Evolutionary conservation across 2,329 filamentous ascomycete species (phyloP).

Genomic region (Fusarium sp.): DNA sequence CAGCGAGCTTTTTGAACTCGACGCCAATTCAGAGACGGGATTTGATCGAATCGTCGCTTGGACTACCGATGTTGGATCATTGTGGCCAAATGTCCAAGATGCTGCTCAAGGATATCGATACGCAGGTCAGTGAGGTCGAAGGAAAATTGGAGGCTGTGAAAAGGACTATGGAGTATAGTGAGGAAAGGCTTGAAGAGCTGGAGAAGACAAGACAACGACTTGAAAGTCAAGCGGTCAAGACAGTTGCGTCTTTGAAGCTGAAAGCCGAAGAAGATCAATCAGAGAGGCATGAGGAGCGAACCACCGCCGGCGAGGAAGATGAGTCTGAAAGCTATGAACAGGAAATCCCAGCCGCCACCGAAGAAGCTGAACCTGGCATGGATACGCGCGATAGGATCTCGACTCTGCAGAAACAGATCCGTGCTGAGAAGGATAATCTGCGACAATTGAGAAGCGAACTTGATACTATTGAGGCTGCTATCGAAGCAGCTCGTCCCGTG

Average conservation of each 20-base stretch:
- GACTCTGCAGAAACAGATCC: conserved; percentile 1
- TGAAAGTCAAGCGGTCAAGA: background rate
- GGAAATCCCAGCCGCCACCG: accelerated
- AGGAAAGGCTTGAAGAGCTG: background rate
- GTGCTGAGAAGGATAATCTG: background rate
- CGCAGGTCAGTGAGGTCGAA: background rate
- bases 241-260: background rate
- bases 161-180: background rate
- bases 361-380: background rate
- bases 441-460: background rate
- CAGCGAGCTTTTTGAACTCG: conserved; percentile 36
- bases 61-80: conserved; percentile 31
- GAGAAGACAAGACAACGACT: background rate
- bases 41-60: conserved; percentile 36
- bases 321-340: accelerated
- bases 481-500: background rate
- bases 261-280: background rate
- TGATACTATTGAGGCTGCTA: background rate
- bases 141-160: background rate
- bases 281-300: background rate
- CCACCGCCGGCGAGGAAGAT: background rate
- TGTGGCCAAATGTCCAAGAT: conserved; percentile 14
- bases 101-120: conserved; percentile 22
- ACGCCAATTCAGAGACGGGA: conserved; percentile 7
- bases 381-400: background rate